Conservation (phyloP, 768 basidiomycete species). For the Collybia sp. region DNA sequence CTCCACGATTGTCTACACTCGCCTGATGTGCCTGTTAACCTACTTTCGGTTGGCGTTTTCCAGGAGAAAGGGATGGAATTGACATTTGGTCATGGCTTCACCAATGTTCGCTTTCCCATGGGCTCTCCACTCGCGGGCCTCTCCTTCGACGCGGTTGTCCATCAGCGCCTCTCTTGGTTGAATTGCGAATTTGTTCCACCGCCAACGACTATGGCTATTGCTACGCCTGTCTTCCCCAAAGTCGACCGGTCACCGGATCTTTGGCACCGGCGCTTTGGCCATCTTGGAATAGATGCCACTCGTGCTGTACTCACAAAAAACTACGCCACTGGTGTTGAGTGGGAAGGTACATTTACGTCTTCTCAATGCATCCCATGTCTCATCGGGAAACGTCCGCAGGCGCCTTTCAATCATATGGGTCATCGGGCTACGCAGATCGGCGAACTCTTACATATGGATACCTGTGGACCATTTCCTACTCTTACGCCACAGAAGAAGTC, state of each 20-base stretch:
- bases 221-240: constrained; percentile 1
- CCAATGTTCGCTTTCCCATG: neutral
- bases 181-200: neutral
- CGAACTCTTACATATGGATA: constrained; percentile 21
- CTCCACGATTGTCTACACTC: neutral
- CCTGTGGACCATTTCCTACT: constrained; percentile 17
- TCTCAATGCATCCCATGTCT: constrained; percentile 16
- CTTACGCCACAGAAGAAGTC: constrained; percentile 7
- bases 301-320: constrained; percentile 9
- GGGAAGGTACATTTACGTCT: constrained; percentile 1
- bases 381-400: constrained; percentile 17
- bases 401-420: constrained; percentile 6
- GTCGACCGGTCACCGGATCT: constrained; percentile 5
- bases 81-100: neutral
- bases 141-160: neutral
- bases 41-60: neutral
- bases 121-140: neutral
- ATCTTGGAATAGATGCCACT: constrained; percentile 15
- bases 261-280: constrained; percentile 22
- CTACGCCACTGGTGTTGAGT: constrained; percentile 11
- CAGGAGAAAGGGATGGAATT: neutral
- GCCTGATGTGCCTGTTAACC: neutral
- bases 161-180: neutral
- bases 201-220: neutral
- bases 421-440: constrained; percentile 5